Evolutionary conservation across 2,329 filamentous ascomycete genomes (phyloP).

Genomic region (Westerdykella ornata): DNA sequence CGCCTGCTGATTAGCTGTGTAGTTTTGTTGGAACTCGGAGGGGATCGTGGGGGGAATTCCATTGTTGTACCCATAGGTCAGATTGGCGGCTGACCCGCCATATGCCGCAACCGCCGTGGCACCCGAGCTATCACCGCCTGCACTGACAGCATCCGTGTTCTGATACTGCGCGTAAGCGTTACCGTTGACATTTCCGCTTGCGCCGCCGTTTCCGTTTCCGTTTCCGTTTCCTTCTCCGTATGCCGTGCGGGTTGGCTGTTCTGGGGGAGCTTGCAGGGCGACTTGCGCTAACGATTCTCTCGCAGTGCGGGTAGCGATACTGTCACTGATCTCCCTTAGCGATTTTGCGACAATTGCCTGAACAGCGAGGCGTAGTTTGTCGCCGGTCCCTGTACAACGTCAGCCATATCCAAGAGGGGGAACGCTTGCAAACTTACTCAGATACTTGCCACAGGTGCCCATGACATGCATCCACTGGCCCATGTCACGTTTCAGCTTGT

Average conservation of each 20-base stretch:
- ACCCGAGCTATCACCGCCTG: conserved; percentile 17
- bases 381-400: conserved; percentile 39
- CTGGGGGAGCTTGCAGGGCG: conserved; percentile 26
- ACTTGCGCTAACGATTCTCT: conserved; percentile 40
- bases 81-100: conserved; percentile 8
- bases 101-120: conserved; percentile 19
- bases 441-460: conserved; percentile 57
- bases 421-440: conserved; percentile 49
- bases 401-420: neutral
- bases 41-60: conserved; percentile 17
- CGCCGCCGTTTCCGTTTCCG: neutral
- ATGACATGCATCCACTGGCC: conserved; percentile 62
- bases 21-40: conserved; percentile 15
- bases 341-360: conserved; percentile 45
- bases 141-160: conserved; percentile 15
- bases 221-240: conserved; percentile 10
- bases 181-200: conserved; percentile 5
- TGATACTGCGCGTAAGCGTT: conserved; percentile 16
- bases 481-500: conserved; percentile 60
- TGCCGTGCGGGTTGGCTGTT: conserved; percentile 10
- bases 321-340: conserved; percentile 43
- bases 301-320: conserved; percentile 39
- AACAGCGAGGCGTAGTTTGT: conserved; percentile 45
- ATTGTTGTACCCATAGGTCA: conserved; percentile 23
- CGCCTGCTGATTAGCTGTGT: conserved; percentile 22